Conservation (phyloP, 2,329 filamentous ascomycete genomes). For the Fusarium abutilonis region DNA sequence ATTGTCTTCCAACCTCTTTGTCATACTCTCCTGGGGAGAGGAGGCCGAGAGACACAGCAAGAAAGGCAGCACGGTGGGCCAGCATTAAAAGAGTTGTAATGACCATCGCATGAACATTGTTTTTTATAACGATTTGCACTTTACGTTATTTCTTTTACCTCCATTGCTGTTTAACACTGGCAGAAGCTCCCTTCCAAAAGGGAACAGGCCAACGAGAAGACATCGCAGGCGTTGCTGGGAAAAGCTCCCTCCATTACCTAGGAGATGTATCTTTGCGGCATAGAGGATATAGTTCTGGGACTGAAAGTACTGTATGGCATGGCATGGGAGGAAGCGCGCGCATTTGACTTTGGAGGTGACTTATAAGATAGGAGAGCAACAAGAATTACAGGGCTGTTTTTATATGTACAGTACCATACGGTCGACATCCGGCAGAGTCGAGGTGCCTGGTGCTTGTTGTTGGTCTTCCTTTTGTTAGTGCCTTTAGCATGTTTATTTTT, state of each 20-base stretch:
- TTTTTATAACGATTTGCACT: conserved; percentile 49
- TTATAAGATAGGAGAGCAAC: conserved; percentile 35
- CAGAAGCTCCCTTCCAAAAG: conserved; percentile 34
- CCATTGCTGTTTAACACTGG: conserved; percentile 39
- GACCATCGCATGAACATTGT: conserved; percentile 53
- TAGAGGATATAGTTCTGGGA: conserved; percentile 30
- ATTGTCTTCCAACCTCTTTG: conserved; percentile 27
- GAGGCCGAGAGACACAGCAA: conserved; percentile 22
- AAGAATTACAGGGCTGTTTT: conserved; percentile 33
- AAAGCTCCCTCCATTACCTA: conserved; percentile 34
- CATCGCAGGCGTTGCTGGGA: conserved; percentile 37
- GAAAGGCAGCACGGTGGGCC: conserved; percentile 31
- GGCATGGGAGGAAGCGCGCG: conserved; percentile 41
- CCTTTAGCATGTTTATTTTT: conserved; percentile 43
- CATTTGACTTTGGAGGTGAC: conserved; percentile 40
- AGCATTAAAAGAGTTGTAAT: conserved; percentile 54
- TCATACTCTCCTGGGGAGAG: conserved; percentile 33
- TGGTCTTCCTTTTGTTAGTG: conserved; percentile 38
- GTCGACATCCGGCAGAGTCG: conserved; percentile 23
- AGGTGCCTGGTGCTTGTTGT: conserved; percentile 36
- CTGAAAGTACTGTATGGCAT: conserved; percentile 37
- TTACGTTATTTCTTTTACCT: conserved; percentile 44
- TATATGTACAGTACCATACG: conserved; percentile 32
- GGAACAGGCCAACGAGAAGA: conserved; percentile 34
- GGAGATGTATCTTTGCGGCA: conserved; percentile 32